Conservation (phyloP, 148 eudicot genomes). For the Fagopyrum esculentum region DNA sequence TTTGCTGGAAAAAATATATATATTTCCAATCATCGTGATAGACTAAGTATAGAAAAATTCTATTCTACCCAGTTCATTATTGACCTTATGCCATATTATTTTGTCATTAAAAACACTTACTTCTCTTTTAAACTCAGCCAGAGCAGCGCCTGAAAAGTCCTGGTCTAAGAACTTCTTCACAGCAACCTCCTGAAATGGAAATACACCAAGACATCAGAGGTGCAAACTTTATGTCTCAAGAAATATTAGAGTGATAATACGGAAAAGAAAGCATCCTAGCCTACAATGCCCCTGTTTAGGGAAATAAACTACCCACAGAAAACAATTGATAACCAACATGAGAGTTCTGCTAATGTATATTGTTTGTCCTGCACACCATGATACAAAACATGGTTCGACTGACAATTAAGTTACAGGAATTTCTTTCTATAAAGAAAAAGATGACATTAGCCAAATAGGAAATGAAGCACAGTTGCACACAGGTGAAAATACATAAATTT, state of each 20-base stretch:
- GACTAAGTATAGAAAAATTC: neutral
- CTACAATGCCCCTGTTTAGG: neutral
- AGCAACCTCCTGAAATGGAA: slow-evolving; percentile 77
- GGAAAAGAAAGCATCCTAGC: neutral
- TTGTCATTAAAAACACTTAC: slow-evolving; percentile 28
- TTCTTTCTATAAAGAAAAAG: neutral
- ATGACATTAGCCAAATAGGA: no score
- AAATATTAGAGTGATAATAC: neutral
- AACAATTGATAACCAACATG: neutral
- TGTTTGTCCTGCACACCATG: neutral
- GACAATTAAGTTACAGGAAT: neutral
- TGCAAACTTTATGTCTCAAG: neutral
- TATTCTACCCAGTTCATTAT: neutral
- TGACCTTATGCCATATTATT: neutral
- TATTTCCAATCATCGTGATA: neutral
- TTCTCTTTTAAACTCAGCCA: slow-evolving; percentile 96
- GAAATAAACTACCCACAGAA: neutral
- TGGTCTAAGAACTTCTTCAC: slow-evolving; percentile 98
- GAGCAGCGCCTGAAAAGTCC: slow-evolving; percentile 98
- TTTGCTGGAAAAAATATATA: neutral
- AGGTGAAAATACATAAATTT: neutral
- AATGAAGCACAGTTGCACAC: neutral
- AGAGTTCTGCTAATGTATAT: neutral
- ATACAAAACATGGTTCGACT: neutral
- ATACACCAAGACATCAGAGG: neutral